These are phyloP conservation scores for Forsythia suspensa DNA, from an alignment of 257 asterid genomes.

Conservation along the genomic window DNA sequence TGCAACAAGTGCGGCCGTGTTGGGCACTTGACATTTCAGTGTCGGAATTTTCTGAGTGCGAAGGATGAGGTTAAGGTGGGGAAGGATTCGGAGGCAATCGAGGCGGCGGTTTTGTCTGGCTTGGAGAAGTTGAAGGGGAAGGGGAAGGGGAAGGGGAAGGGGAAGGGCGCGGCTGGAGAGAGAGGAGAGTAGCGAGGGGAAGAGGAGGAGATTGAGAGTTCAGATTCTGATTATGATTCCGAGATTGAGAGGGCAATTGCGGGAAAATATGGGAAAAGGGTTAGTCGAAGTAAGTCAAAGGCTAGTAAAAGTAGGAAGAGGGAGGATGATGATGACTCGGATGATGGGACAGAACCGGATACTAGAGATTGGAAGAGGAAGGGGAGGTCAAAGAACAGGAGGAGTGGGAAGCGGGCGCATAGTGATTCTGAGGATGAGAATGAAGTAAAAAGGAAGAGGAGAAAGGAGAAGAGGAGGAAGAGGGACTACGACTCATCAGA, in stretches of 20 bases:
- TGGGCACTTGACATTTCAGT: constrained; percentile 90
- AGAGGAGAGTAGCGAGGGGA: constrained; percentile 40
- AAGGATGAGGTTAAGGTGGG: constrained; percentile 55
- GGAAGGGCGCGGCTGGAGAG: constrained; percentile 24
- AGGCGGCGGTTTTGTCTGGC: constrained; percentile 66
- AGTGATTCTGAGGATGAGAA: constrained; percentile 43
- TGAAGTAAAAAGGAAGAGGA: constrained; percentile 31
- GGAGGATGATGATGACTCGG: constrained; percentile 30
- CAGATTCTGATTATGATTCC: constrained; percentile 57
- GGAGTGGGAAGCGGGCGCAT: constrained; percentile 32
- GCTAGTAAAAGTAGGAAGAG: constrained; percentile 18
- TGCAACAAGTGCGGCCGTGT: constrained; percentile 94
- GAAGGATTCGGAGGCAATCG: constrained; percentile 56
- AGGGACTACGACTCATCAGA: constrained; percentile 28
- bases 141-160: constrained; percentile 54
- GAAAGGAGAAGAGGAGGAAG: constrained; percentile 30
- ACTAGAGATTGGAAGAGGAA: constrained; percentile 32
- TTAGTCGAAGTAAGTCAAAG: constrained; percentile 11
- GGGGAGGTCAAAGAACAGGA: constrained; percentile 46
- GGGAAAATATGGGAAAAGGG: constrained; percentile 35
- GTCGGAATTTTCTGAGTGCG: constrained; percentile 89
- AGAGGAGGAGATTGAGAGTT: constrained; percentile 50
- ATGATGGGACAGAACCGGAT: constrained; percentile 22
- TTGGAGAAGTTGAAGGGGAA: constrained; percentile 67
- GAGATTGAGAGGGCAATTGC: constrained; percentile 59